These are phyloP conservation scores for Gyrodon lividus DNA, from an alignment of 768 basidiomycete genomes.

Conservation along the genomic window DNA sequence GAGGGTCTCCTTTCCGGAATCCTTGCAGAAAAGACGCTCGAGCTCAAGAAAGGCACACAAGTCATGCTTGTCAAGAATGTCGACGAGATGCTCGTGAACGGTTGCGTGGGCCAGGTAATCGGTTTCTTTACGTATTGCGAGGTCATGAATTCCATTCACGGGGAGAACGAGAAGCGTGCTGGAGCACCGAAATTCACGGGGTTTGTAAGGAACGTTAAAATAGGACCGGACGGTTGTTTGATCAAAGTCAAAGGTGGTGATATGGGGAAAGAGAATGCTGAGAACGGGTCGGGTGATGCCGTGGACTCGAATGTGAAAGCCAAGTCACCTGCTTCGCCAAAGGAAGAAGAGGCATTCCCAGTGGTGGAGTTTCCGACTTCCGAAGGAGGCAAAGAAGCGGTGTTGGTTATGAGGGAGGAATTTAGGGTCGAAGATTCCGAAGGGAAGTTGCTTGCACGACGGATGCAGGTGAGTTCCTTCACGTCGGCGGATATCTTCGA, in stretches of 20 bases:
- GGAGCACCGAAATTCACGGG: constrained; percentile 31
- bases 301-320: constrained; percentile 22
- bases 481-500: background rate
- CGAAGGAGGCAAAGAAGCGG: constrained; percentile 41
- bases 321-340: constrained; percentile 32
- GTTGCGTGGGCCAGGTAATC: constrained; percentile 60
- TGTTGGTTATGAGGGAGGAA: constrained; percentile 51
- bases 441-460: constrained; percentile 46
- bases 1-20: constrained; percentile 58
- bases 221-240: constrained; percentile 30
- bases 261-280: constrained; percentile 36
- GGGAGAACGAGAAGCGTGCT: constrained; percentile 26
- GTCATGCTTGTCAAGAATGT: constrained; percentile 74
- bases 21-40: constrained; percentile 55
- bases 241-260: constrained; percentile 3
- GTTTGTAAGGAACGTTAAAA: constrained; percentile 34
- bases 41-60: constrained; percentile 61
- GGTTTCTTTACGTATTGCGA: constrained; percentile 43
- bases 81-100: constrained; percentile 62
- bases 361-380: constrained; percentile 47
- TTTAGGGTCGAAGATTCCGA: constrained; percentile 54
- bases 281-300: constrained; percentile 4
- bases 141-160: constrained; percentile 14
- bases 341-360: constrained; percentile 43
- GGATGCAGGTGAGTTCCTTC: constrained; percentile 38